Base-by-base conservation (phyloP, 179 eudicot genomes). In the Spergularia azorica region DNA sequence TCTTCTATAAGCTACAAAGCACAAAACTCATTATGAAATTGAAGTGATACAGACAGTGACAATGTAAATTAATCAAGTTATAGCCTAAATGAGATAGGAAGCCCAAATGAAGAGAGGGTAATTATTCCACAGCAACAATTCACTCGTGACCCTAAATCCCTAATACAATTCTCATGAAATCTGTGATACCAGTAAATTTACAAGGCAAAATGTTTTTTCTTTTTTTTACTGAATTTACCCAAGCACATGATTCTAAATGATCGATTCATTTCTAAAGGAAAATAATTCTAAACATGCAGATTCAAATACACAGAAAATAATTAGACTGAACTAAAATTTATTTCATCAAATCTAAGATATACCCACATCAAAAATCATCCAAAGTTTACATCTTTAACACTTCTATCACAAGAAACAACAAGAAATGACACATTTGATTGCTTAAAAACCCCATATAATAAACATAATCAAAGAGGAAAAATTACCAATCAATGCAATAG, bases 311-410 rank as follows among this genome's bases (percentile, higher is more conserved):
- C 4, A 36, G 61, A 16, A 14, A 14, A 70, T 54, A 7, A 66
- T 5, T n/a, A 32, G 17, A 74, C 20, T 50, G 50, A 77, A 50
- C 52, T 5, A 61, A 72, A 32, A 17, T 62, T 12, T 5, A n/a
- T 26, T 26, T 26, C 32, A 78, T 17, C 55, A 58, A 72, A 58
- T 17, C 32, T 16, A 72, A 71, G 55, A 38, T 61, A 77, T 12
- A 62, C 76, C 80, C 76, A 77, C 71, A 77, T 63, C 54, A 5
- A 26, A 26, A 10, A 60, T 63, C 62, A 77, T 72, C 59, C 67
- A 62, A 62, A 58, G 62, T 46, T 26, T 9, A 59, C 61, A 77
- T 26, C 54, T 15, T 69, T 7, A 41, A 46, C 11, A 18, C 13
- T 18, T 26, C 5, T 17, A 57, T 3, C 18, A 64, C 61, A 39